Percentiles rank a stretch among this genome's conserved stretches.
Conservation (phyloP, 1,284 basidiomycete species). For the Ceratobasidium sp. region DNA sequence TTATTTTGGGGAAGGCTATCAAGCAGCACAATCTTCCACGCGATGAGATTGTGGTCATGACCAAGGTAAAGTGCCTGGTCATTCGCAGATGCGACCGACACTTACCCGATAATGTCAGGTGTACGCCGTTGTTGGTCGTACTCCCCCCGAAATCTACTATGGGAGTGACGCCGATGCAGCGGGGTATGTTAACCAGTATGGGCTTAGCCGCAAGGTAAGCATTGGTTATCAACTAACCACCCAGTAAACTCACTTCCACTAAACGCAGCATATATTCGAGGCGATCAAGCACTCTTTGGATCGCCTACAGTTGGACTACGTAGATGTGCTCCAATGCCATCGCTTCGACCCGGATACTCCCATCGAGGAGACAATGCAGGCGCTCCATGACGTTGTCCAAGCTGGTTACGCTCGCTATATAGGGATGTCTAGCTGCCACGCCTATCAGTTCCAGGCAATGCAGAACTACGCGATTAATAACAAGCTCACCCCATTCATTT, state of each 20-base stretch:
- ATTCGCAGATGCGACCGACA: neutral
- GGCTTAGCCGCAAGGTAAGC: slow-evolving; percentile 55
- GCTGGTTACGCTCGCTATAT: slow-evolving; percentile 34
- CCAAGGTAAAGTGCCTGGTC: slow-evolving; percentile 43
- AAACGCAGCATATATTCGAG: slow-evolving; percentile 53
- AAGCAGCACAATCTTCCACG: slow-evolving; percentile 49
- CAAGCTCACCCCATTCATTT: slow-evolving; percentile 44
- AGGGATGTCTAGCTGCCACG: slow-evolving; percentile 36
- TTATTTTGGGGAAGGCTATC: slow-evolving; percentile 50
- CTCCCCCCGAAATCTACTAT: neutral
- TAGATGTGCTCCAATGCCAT: slow-evolving; percentile 52
- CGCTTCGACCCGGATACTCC: slow-evolving; percentile 50
- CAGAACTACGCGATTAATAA: slow-evolving; percentile 48
- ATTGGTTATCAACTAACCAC: neutral
- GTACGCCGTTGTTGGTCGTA: neutral
- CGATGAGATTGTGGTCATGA: slow-evolving; percentile 51
- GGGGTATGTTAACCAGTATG: slow-evolving; percentile 55
- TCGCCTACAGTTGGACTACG: slow-evolving; percentile 46
- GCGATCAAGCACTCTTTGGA: slow-evolving; percentile 37
- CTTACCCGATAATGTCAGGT: neutral
- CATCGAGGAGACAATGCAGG: slow-evolving; percentile 52
- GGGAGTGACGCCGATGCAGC: slow-evolving; percentile 10
- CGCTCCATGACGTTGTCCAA: slow-evolving; percentile 49
- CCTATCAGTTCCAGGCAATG: slow-evolving; percentile 46
- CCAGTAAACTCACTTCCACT: slow-evolving; percentile 52